Base-by-base conservation (phyloP, 1,284 basidiomycete genomes). In the Chalciporus piperatoides region DNA sequence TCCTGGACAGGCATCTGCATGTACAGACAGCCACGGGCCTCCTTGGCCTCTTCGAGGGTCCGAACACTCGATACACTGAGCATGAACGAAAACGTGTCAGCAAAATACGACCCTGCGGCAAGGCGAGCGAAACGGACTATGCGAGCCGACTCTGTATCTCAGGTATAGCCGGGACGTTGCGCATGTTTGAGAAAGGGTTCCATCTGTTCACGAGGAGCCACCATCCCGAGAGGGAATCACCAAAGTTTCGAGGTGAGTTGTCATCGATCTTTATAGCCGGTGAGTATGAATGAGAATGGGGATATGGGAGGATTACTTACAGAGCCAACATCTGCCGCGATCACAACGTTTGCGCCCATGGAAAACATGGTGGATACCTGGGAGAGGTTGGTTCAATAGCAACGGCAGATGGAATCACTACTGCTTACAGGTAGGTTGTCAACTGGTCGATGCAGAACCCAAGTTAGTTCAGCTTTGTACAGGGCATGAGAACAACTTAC, bases 81-180 rank as follows among this genome's bases (percentile, higher is more conserved):
- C 19, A 28, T 30, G 27, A 44, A 40, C 30, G 49, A 39, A 39
- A 54, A 44, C n/a, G 39, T n/a, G 30, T 38, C 9, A 51, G 14
- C 48, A 25, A 19, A 32, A 30, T 15, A 7, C 8, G 35, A 21
- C 14, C 24, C 30, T 3, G 2, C 4, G 3, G 10, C 1, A 14
- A 38, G 10, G 9, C 6, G 45, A 33, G 39, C 24, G 27, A 11
- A 14, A 63, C 91, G 57, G 61, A 96, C 93, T 99, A 99, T 44
- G 96, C 92, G 46, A 99, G 77, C 14, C 97, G 84, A 61, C 90
- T 88, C 63, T 98, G 97, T 47, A 99, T 92, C 64, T 99, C 96
- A 1, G 97, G 93, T 66, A 99, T 97, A 14, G 89, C 88, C 23
- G 95, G 92, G 7, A 98, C 84, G 51, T 80, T 83, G 53, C 82